Evolutionary conservation across 2,329 filamentous ascomycete genomes (phyloP), one percentile per base, ranked within the genome.

Genomic region (Sarocladiaceae sp.): DNA sequence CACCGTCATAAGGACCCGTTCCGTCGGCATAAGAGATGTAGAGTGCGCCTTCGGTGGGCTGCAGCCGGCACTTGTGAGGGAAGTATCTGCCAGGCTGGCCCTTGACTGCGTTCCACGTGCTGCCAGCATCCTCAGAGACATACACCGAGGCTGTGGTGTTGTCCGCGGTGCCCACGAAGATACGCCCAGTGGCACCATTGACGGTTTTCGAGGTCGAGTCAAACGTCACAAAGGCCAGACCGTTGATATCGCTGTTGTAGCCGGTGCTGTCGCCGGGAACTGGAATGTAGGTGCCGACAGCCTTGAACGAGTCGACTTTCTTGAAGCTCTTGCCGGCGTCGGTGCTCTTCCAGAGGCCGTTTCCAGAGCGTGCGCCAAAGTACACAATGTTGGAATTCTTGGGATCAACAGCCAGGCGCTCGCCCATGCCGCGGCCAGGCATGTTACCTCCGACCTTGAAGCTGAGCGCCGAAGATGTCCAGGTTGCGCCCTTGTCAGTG

Each of bases 391-490:
- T 67, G 29, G 74, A 70, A 51, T 76, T 74, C 35, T 72, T 68
- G 2, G 76, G 76, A 52, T 80, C 76, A 7, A 80, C 68, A 2
- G 74, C 75, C 4, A 80, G 68, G 12, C 76, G 67, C 55, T 80
- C 77, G 13, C 77, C 77, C 58, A 71, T 73, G 6, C 77, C 77
- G 21, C 77, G 69, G 2, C 77, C 77, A 6, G 76, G 76, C 74
- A 79, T 80, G 54, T 80, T 80, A 1, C 76, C 76, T 6, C 76
- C 76, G 35, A 78, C 73, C 55, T 80, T 80, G 63, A 80, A 80
- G 2, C 73, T 65, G 1, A 80, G 63, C n/a, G 62, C 59, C 0
- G 72, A 69, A 16, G 65, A 61, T 1, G 61, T 53, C 72, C 74
- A 80, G 1, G 75, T 78, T 3, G 57, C 59, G 2, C 77, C 77